phyloP scores from a whole-genome alignment of 352 stramenopile genomes.

The Globisporangium sylvaticum region DNA sequence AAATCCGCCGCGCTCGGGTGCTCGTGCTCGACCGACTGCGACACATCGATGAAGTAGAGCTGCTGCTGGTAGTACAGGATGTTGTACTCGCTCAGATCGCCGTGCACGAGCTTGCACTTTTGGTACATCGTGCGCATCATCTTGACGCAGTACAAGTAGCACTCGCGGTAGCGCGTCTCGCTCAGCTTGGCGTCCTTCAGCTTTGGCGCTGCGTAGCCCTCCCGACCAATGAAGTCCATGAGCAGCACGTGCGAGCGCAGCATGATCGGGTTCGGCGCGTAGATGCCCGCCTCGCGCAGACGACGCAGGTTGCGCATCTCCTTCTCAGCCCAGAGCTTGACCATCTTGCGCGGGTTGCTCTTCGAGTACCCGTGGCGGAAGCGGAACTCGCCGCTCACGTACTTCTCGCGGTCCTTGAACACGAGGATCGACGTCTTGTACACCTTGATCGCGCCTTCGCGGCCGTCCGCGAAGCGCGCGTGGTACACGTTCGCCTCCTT shows the following conservation, averaged over 20 bases:
- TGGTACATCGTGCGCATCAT: conserved; percentile 98
- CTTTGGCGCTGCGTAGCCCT: conserved; percentile 93
- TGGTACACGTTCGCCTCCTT: conserved; percentile 99
- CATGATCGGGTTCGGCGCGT: conserved; percentile 90
- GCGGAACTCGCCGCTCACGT: conserved; percentile 97
- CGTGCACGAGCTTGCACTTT: conserved; percentile 95
- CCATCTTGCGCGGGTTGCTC: conserved; percentile 99
- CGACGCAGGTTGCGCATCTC: conserved; percentile 98
- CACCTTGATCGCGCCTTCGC: conserved; percentile 83
- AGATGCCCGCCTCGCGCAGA: conserved; percentile 89
- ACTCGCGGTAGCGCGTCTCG: conserved; percentile 89
- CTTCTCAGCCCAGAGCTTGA: conserved; percentile 99
- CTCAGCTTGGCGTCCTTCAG: conserved; percentile 94
- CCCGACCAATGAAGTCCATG: conserved; percentile 98
- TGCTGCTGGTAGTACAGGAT: conserved; percentile 97
- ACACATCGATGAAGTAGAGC: conserved; percentile 99
- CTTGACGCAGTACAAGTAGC: conserved; percentile 93
- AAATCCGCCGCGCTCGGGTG: conserved; percentile 98
- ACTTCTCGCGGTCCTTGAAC: conserved; percentile 99
- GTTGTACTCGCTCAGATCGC: conserved; percentile 99
- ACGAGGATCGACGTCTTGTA: conserved; percentile 94
- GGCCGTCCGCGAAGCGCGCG: conserved; percentile 67
- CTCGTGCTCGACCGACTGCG: conserved; percentile 97
- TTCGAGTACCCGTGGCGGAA: conserved; percentile 96
- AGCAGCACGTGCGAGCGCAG: conserved; percentile 97